Conservation (phyloP, 306 rosid species). For the Glycine latifolia region DNA sequence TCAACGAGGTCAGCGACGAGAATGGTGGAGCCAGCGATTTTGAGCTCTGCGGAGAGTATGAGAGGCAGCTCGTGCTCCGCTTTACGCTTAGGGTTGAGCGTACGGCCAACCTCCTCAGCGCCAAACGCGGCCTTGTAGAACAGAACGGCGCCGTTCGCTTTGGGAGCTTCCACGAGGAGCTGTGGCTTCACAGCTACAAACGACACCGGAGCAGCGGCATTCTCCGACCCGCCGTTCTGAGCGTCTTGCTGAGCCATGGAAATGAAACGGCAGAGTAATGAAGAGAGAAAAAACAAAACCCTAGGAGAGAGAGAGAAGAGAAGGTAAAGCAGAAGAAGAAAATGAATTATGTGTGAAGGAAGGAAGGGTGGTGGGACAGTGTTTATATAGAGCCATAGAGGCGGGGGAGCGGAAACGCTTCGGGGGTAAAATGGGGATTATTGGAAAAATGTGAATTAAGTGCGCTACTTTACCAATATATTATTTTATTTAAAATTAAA, state of each 20-base stretch:
- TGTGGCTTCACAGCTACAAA: conserved; percentile 62
- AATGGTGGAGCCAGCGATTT: conserved; percentile 61
- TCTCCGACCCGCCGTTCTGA: conserved; percentile 66
- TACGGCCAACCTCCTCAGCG: conserved; percentile 72
- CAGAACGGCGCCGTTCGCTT: conserved; percentile 71
- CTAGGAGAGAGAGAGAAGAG: conserved; percentile 49
- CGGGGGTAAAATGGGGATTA: conserved; percentile 56
- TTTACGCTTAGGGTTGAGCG: conserved; percentile 75
- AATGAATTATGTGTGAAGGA: conserved; percentile 46
- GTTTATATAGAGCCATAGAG: conserved; percentile 64
- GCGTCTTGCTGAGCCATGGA: conserved; percentile 71
- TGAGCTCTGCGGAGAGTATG: conserved; percentile 67
- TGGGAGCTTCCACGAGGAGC: conserved; percentile 68
- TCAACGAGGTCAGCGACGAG: conserved; percentile 57
- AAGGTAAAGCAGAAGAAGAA: conserved; percentile 33
- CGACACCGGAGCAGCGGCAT: neutral
- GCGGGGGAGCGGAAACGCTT: conserved; percentile 64
- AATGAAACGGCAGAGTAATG: accelerated
- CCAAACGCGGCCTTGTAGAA: conserved; percentile 88
- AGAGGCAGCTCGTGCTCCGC: conserved; percentile 81
- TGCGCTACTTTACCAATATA: conserved; percentile 2
- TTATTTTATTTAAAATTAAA: neutral
- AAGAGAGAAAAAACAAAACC: conserved; percentile 47
- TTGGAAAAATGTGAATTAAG: neutral
- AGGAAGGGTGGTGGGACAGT: conserved; percentile 38